These are phyloP conservation scores for Schrenkiella parvula DNA, from an alignment of 345 rosid species.

Conservation along the genomic window DNA sequence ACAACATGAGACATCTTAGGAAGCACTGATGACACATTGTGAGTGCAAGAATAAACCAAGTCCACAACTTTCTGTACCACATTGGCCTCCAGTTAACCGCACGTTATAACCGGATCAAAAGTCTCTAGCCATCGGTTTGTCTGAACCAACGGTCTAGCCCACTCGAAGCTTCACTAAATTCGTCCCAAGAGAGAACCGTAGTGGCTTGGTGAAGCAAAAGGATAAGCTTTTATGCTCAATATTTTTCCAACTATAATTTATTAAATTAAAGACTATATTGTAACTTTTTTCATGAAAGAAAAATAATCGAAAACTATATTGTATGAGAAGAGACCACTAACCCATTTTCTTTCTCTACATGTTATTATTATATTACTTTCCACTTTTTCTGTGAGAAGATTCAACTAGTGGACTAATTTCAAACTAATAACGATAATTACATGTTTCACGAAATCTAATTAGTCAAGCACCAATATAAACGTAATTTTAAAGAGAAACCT, in stretches of 20 bases:
- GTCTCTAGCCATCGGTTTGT: slow-evolving; percentile 74
- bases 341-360: not conserved
- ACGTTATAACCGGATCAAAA: slow-evolving; percentile 67
- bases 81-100: slow-evolving; percentile 63
- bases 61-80: slow-evolving; percentile 89
- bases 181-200: too few relatives aligned
- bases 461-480: not conserved
- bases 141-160: slow-evolving; percentile 94
- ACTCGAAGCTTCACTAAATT: too few relatives aligned
- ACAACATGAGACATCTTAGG: slow-evolving; percentile 86
- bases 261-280: not conserved
- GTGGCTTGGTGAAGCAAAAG: too few relatives aligned
- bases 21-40: slow-evolving; percentile 83
- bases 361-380: not conserved
- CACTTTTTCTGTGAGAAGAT: not conserved
- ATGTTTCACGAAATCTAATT: not conserved
- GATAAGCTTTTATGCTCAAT: too few relatives aligned
- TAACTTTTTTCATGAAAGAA: not conserved
- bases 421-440: not conserved
- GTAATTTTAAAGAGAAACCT: not conserved
- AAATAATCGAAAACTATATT: not conserved
- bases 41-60: slow-evolving; percentile 89
- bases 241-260: not conserved
- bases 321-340: too few relatives aligned
- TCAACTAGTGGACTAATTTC: not conserved